phyloP scores from a whole-genome alignment of 352 stramenopile genomes.

The Poterioochromonas sp. region DNA sequence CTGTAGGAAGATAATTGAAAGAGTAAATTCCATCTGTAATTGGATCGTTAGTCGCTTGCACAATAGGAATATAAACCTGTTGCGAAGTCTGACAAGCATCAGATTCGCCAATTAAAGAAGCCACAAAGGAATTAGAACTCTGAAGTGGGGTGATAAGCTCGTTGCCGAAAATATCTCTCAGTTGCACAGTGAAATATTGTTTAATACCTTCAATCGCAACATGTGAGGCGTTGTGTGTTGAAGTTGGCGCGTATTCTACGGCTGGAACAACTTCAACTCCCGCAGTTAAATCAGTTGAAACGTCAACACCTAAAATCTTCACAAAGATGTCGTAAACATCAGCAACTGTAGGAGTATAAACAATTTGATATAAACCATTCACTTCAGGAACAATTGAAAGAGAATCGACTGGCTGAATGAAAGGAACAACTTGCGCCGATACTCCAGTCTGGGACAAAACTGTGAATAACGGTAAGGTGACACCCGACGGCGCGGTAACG shows the following conservation, averaged over 20 bases:
- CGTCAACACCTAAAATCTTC: conserved; percentile 42
- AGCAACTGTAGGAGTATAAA: conserved; percentile 61
- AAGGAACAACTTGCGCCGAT: neutral
- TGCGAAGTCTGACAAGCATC: conserved; percentile 19
- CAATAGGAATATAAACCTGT: conserved; percentile 45
- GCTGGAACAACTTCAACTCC: conserved; percentile 66
- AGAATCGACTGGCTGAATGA: neutral
- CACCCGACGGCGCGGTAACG: neutral
- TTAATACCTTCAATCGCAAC: conserved; percentile 63
- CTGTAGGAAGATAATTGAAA: conserved; percentile 61
- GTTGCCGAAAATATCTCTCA: conserved; percentile 81
- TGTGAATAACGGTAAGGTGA: neutral
- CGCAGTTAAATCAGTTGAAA: conserved; percentile 60
- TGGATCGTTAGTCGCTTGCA: conserved; percentile 51
- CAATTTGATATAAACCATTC: conserved; percentile 28
- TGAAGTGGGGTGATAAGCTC: conserved; percentile 37
- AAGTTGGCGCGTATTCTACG: conserved; percentile 39
- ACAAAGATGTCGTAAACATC: conserved; percentile 52
- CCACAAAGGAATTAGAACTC: conserved; percentile 50
- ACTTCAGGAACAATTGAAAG: neutral
- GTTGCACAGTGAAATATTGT: conserved; percentile 69
- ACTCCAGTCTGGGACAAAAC: neutral
- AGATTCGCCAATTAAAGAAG: conserved; percentile 51
- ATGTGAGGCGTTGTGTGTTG: conserved; percentile 59
- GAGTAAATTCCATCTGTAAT: conserved; percentile 75